Evolutionary conservation across 2,329 filamentous ascomycete genomes (phyloP).

Genomic region (Colletotrichum simmondsii): DNA sequence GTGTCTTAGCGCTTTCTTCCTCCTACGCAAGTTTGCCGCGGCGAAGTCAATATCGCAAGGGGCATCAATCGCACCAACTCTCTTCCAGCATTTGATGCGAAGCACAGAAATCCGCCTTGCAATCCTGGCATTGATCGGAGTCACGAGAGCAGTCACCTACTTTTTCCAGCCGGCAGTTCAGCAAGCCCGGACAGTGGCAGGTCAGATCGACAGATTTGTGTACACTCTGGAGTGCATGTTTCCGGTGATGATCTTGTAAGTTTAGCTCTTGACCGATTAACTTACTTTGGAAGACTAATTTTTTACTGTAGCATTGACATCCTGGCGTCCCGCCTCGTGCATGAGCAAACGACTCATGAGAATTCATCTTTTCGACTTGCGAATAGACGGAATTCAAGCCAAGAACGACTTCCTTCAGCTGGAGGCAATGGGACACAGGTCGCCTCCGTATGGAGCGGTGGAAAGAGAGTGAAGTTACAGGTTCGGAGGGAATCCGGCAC

Average conservation of each 20-base stretch:
- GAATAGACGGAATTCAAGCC: neutral
- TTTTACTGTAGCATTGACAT: neutral
- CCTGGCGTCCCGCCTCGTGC: neutral
- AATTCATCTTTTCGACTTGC: neutral
- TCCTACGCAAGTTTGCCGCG: constrained; percentile 48
- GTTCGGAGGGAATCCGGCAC: neutral
- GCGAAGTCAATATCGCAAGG: constrained; percentile 41
- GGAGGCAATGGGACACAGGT: neutral
- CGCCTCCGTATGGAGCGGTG: neutral
- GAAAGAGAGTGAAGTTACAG: neutral
- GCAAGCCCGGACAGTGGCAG: neutral
- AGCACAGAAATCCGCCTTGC: neutral
- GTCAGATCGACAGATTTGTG: neutral
- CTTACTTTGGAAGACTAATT: neutral
- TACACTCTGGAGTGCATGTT: neutral
- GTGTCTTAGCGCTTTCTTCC: constrained; percentile 51
- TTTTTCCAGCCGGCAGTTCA: neutral
- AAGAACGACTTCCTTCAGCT: neutral
- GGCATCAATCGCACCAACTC: neutral
- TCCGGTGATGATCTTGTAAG: neutral
- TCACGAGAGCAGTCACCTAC: neutral
- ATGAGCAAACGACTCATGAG: neutral
- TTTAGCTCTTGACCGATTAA: neutral
- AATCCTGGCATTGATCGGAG: neutral
- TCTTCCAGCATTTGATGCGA: neutral